Conservation (phyloP, 2,329 filamentous ascomycete species). For the Ophiostoma populinum region DNA sequence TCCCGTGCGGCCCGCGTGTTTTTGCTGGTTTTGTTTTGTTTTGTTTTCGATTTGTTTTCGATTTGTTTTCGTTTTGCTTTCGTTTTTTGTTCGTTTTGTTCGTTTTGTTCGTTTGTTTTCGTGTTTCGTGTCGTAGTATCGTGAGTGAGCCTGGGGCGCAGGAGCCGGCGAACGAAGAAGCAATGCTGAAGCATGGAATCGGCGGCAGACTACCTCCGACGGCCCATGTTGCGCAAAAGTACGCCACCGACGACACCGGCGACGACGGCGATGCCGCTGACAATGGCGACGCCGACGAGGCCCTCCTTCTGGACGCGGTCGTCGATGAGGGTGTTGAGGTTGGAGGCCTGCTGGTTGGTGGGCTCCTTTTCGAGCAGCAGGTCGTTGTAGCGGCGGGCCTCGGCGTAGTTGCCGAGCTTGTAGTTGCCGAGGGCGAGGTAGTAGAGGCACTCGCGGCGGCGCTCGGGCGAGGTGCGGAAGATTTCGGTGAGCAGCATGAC, state of each 20-base stretch:
- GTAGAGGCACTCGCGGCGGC: constrained; percentile 92
- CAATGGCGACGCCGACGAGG: constrained; percentile 81
- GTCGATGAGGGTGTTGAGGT: constrained; percentile 76
- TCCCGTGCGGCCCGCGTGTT: too few relatives aligned
- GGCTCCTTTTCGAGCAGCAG: constrained; percentile 80
- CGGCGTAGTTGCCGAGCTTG: constrained; percentile 94
- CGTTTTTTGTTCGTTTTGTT: too few relatives aligned
- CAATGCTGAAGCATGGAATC: too few relatives aligned
- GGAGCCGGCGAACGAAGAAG: background rate
- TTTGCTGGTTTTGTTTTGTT: too few relatives aligned
- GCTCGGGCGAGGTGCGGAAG: constrained; percentile 83
- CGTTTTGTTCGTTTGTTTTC: too few relatives aligned
- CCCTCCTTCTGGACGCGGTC: constrained; percentile 94
- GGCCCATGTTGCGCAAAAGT: constrained; percentile 57
- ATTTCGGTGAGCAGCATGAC: constrained; percentile 90
- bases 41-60: background rate
- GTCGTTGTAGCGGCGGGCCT: constrained; percentile 89
- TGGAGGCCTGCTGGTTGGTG: constrained; percentile 74
- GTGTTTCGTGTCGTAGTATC: background rate
- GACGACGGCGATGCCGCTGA: constrained; percentile 80
- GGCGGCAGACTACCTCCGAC: constrained; percentile 30
- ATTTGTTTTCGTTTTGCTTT: background rate
- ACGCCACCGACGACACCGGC: constrained; percentile 87
- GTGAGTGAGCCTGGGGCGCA: background rate
- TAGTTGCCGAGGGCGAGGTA: constrained; percentile 95